Conservation (phyloP, 495 filamentous ascomycete species). For the Monascus purpureus region DNA sequence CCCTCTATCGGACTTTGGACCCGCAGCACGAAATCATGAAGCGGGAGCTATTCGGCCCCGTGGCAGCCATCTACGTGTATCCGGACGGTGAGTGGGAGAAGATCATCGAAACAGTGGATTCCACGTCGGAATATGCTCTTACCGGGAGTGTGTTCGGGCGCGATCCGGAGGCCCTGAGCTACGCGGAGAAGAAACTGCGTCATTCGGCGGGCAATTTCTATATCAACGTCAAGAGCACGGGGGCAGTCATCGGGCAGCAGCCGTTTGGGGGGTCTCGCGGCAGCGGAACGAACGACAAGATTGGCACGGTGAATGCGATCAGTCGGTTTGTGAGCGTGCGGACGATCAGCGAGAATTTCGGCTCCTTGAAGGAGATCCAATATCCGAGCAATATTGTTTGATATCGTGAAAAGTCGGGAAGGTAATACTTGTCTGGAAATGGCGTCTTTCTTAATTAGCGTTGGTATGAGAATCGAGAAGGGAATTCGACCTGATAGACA, state of each 20-base stretch:
- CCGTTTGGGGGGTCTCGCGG: conserved; percentile 64
- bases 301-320: conserved; percentile 52
- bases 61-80: conserved; percentile 58
- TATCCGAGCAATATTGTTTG: conserved; percentile 78
- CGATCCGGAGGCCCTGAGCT: conserved; percentile 49
- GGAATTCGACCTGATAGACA: no score
- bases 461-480: no score
- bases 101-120: conserved; percentile 42
- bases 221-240: conserved; percentile 70
- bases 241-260: conserved; percentile 71
- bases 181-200: conserved; percentile 59
- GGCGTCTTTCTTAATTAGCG: no score
- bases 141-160: conserved; percentile 67
- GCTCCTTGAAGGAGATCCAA: conserved; percentile 38
- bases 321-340: conserved; percentile 57
- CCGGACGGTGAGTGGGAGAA: conserved; percentile 45
- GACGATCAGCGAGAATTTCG: conserved; percentile 73
- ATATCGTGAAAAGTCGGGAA: no score
- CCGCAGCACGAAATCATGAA: conserved; percentile 52
- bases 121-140: conserved; percentile 52
- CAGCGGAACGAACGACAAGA: conserved; percentile 76
- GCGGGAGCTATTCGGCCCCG: conserved; percentile 66
- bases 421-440: no score
- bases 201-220: conserved; percentile 81
- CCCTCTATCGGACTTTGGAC: conserved; percentile 48